A percentile compares a stretch with the other conserved stretches of the same genome.
phyloP scores from a whole-genome alignment of 192 early-diverging fungal species.

The Coemansia sp. region DNA sequence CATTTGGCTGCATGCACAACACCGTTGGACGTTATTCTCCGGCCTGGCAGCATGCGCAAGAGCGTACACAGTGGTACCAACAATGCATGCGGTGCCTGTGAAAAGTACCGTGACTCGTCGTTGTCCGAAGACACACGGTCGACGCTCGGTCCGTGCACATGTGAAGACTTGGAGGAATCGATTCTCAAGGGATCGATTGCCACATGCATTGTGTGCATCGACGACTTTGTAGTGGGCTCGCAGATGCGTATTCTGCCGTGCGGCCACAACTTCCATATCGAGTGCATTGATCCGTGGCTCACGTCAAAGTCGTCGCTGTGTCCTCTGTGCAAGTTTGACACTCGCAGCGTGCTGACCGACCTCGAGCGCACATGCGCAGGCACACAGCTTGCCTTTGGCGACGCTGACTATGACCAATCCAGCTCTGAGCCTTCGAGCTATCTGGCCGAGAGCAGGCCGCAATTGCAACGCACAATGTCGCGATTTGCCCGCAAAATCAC shows the following conservation, averaged over 20 bases:
- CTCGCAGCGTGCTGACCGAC: constrained; percentile 48
- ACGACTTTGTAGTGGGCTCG: constrained; percentile 51
- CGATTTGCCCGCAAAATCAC: neutral
- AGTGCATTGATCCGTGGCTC: constrained; percentile 60
- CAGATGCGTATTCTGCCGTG: constrained; percentile 56
- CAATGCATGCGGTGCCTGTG: neutral
- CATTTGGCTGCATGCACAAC: constrained; percentile 40
- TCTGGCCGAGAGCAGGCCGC: constrained; percentile 35
- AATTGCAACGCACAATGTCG: constrained; percentile 5
- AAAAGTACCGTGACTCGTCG: neutral
- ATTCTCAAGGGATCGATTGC: constrained; percentile 44
- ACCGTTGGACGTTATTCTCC: constrained; percentile 43
- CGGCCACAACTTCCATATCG: constrained; percentile 58
- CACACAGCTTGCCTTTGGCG: constrained; percentile 18
- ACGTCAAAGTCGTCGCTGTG: constrained; percentile 54
- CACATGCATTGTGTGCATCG: constrained; percentile 57
- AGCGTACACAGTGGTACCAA: constrained; percentile 7
- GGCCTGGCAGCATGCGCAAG: constrained; percentile 14
- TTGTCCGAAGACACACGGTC: neutral
- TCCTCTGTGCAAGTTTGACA: constrained; percentile 57
- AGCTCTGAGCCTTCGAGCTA: constrained; percentile 43
- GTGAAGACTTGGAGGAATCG: neutral
- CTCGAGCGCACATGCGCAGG: constrained; percentile 41
- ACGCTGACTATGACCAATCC: constrained; percentile 18
- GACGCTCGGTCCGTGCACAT: neutral